phyloP scores from a whole-genome alignment of 192 early-diverging fungal species.

The Linnemannia exigua region DNA sequence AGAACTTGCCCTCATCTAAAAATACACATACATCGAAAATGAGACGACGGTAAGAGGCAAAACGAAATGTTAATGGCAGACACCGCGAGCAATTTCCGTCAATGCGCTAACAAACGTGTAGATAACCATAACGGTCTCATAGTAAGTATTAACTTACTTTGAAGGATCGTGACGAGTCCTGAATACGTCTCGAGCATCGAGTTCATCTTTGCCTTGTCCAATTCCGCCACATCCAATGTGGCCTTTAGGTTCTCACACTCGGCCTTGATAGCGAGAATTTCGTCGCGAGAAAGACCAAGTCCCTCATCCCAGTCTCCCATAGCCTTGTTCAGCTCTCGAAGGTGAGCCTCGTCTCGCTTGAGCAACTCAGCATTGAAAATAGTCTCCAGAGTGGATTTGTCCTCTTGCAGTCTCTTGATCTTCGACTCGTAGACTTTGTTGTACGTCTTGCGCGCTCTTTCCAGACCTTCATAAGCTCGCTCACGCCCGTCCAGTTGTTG shows the following conservation, averaged over 20 bases:
- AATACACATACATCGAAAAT: neutral
- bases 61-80: neutral
- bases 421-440: slow-evolving; percentile 44
- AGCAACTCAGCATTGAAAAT: slow-evolving; percentile 8
- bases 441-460: slow-evolving; percentile 32
- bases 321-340: neutral
- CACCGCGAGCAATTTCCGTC: neutral
- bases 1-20: slow-evolving; percentile 22
- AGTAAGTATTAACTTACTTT: slow-evolving; percentile 10
- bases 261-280: neutral
- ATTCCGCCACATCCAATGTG: neutral
- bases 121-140: too few species aligned
- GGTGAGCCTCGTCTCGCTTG: neutral
- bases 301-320: neutral
- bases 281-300: neutral
- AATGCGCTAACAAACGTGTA: neutral
- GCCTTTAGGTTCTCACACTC: slow-evolving; percentile 9
- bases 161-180: neutral
- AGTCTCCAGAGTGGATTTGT: slow-evolving; percentile 19
- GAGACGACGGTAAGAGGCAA: neutral
- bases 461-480: slow-evolving; percentile 22
- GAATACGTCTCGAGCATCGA: slow-evolving; percentile 7
- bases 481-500: slow-evolving; percentile 36
- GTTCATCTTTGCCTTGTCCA: neutral
- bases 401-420: slow-evolving; percentile 32